Evolutionary conservation across 768 basidiomycete genomes (phyloP).

Genomic region (Exidia glandulosa): DNA sequence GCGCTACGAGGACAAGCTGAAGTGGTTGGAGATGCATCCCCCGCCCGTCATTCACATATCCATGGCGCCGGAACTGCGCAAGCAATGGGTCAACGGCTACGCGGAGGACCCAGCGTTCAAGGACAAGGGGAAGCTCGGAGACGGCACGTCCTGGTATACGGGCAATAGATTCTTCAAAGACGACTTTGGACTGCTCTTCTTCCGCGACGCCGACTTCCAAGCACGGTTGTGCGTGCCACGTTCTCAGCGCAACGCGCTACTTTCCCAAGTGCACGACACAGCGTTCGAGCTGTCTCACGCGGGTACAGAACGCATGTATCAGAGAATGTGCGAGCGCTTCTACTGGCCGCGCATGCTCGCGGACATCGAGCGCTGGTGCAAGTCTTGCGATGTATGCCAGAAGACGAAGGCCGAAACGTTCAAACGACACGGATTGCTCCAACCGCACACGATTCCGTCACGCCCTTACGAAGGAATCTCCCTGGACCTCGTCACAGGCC

Average conservation of each 20-base stretch:
- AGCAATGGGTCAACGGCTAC: not conserved
- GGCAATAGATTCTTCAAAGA: constrained; percentile 8
- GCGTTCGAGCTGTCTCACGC: too few relatives aligned
- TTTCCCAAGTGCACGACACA: constrained; percentile 17
- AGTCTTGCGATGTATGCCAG: constrained; percentile 9
- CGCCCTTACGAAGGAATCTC: too few relatives aligned
- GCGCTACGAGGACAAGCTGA: too few relatives aligned
- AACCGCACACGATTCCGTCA: too few relatives aligned
- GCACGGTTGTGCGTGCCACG: constrained; percentile 19
- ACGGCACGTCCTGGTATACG: not conserved
- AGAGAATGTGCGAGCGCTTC: constrained; percentile 12
- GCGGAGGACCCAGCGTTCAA: not conserved
- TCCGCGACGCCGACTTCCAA: constrained; percentile 9
- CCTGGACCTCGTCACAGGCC: too few relatives aligned
- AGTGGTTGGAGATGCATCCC: too few relatives aligned
- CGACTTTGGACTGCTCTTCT: constrained; percentile 6
- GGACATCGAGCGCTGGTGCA: constrained; percentile 9
- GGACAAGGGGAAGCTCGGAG: not conserved
- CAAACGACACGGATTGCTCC: constrained; percentile 1
- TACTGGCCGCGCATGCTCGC: constrained; percentile 25
- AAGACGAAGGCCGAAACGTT: constrained; percentile 5
- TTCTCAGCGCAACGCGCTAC: constrained; percentile 5
- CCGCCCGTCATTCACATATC: not conserved
- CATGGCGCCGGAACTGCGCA: not conserved
- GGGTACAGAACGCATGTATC: too few relatives aligned